phyloP scores from a whole-genome alignment of 345 rosid genomes.

The Eutrema japonicum region DNA sequence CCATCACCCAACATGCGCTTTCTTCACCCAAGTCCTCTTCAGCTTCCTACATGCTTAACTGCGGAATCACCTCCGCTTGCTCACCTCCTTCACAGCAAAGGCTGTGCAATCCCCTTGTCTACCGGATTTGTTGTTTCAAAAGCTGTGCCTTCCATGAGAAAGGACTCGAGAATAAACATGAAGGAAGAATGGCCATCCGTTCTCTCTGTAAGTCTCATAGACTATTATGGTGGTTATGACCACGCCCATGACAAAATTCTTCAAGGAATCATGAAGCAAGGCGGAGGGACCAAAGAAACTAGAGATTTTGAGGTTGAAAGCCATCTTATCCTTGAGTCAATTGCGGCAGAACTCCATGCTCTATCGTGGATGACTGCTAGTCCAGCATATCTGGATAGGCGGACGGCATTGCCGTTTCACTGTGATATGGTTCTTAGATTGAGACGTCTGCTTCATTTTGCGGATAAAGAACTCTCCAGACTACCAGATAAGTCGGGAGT shows the following conservation, averaged over 20 bases:
- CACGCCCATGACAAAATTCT: conserved; percentile 54
- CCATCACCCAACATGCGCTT: conserved; percentile 98
- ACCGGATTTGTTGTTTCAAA: conserved; percentile 92
- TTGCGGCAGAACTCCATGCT: conserved; percentile 97
- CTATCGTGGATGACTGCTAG: conserved; percentile 98
- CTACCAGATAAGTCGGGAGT: conserved; percentile 50
- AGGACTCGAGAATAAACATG: conserved; percentile 63
- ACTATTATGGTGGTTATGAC: conserved; percentile 77
- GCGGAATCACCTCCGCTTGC: conserved; percentile 99
- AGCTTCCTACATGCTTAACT: conserved; percentile 90
- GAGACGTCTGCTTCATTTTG: conserved; percentile 95
- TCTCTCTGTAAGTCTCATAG: conserved; percentile 84
- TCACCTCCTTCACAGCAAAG: conserved; percentile 98
- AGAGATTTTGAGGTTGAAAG: conserved; percentile 78
- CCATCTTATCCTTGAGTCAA: conserved; percentile 76
- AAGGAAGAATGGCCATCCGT: conserved; percentile 97
- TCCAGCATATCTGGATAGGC: conserved; percentile 82
- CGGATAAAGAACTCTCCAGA: conserved; percentile 75
- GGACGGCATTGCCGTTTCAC: conserved; percentile 90
- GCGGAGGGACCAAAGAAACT: conserved; percentile 65
- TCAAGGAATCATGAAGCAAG: conserved; percentile 62
- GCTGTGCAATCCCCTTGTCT: conserved; percentile 80
- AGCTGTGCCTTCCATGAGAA: conserved; percentile 88
- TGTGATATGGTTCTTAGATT: conserved; percentile 96
- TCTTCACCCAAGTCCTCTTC: conserved; percentile 89